Conservation (phyloP, 169 alveolate species). For the Plasmodium vinckei region DNA sequence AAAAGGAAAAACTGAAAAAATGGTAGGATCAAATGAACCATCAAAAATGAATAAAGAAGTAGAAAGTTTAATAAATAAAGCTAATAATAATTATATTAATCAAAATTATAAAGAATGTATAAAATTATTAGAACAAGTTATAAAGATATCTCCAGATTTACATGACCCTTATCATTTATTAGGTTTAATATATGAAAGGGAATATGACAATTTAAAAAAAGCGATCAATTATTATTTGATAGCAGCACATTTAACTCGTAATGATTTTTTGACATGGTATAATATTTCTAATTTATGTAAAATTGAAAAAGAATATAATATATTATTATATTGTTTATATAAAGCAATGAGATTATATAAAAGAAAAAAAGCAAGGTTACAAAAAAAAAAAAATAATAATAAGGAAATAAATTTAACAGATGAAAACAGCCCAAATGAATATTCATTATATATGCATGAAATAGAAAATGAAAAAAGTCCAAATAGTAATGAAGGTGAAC, state of each 20-base stretch:
- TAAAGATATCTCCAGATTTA: conserved; percentile 88
- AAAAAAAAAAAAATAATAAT: background rate
- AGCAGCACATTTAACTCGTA: conserved; percentile 91
- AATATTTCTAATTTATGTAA: conserved; percentile 88
- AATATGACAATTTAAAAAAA: conserved; percentile 85
- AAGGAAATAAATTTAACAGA: background rate
- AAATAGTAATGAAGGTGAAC: background rate
- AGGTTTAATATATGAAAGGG: conserved; percentile 91
- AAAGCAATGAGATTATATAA: conserved; percentile 53
- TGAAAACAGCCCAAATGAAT: background rate
- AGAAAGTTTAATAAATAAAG: conserved; percentile 80
- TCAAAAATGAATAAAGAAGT: conserved; percentile 79
- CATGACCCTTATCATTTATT: conserved; percentile 93
- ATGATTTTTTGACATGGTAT: conserved; percentile 88
- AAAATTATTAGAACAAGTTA: conserved; percentile 84
- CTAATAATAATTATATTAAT: conserved; percentile 80
- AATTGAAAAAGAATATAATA: conserved; percentile 40
- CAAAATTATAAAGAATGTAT: conserved; percentile 80
- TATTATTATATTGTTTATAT: conserved; percentile 43
- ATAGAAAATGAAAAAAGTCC: background rate
- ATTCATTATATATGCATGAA: background rate
- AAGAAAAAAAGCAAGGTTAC: conserved; percentile 6
- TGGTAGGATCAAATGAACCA: conserved; percentile 33
- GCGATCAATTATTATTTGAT: conserved; percentile 90
- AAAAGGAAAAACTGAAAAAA: background rate